Conservation (phyloP, 768 basidiomycete species). For the Sporobolomyces pararoseus region DNA sequence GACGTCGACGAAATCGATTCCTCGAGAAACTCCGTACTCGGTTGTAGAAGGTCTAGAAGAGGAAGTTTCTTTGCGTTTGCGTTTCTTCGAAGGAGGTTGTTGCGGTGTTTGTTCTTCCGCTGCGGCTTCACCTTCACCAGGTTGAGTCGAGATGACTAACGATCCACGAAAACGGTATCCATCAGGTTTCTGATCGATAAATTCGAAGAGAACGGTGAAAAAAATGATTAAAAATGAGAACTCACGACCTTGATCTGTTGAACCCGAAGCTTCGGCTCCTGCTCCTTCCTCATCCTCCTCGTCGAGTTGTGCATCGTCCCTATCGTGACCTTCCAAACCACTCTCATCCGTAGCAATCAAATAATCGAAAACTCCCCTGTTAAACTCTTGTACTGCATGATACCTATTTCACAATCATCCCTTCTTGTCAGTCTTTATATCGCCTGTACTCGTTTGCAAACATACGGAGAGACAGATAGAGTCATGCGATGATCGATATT, state of each 20-base stretch:
- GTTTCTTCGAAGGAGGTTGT: conserved; percentile 47
- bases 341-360: conserved; percentile 96
- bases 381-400: conserved; percentile 97
- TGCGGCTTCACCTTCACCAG: not conserved
- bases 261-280: not conserved
- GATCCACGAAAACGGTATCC: no score
- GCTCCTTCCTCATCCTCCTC: conserved; percentile 46
- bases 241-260: conserved; percentile 4
- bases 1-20: conserved; percentile 94
- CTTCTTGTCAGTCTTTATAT: no score
- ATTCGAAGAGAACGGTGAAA: no score
- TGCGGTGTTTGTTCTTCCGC: conserved; percentile 4
- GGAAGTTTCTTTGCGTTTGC: conserved; percentile 53
- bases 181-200: no score
- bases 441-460: no score
- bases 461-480: no score
- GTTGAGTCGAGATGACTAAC: conserved; percentile 44
- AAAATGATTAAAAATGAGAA: not conserved
- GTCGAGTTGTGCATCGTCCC: conserved; percentile 55
- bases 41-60: conserved; percentile 55
- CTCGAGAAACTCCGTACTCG: conserved; percentile 93
- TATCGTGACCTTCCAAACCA: conserved; percentile 57
- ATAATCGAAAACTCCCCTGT: conserved; percentile 96
- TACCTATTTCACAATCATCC: conserved; percentile 58
- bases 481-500: no score